Percentiles rank a stretch among this genome's conserved stretches.
Evolutionary conservation across 202 grass and related monocot species (phyloP).

Genomic region (Eragrostis tef): DNA sequence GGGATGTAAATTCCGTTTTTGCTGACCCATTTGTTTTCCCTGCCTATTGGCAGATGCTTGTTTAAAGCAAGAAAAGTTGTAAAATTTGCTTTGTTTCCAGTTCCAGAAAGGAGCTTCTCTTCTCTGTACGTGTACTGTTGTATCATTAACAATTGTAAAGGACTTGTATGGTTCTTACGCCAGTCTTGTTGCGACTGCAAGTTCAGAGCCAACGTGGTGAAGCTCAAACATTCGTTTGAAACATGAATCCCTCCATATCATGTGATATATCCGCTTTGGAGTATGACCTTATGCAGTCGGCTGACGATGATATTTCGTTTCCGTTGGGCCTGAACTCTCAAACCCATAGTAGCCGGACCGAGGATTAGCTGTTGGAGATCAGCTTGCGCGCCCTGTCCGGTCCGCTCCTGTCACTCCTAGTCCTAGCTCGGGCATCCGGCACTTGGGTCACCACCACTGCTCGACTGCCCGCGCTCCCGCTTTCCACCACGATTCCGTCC

Average conservation of each 20-base stretch:
- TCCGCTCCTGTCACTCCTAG: no score
- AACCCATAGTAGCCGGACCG: neutral
- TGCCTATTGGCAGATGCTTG: slow-evolving; percentile 43
- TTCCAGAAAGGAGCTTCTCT: neutral
- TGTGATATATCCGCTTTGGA: no score
- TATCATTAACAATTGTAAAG: neutral
- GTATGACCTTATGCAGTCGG: neutral
- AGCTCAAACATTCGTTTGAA: neutral
- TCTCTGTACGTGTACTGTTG: neutral
- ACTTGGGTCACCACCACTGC: no score
- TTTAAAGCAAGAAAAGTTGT: slow-evolving; percentile 33
- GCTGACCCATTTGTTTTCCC: slow-evolving; percentile 40
- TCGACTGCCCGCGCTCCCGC: neutral
- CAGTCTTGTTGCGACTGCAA: neutral
- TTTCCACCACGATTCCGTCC: neutral
- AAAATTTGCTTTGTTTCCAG: neutral
- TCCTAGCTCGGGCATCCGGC: no score
- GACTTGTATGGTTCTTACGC: neutral
- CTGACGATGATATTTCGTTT: no score
- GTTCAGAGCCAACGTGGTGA: neutral
- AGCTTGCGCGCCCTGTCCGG: no score
- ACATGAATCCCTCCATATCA: neutral
- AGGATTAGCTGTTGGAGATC: neutral
- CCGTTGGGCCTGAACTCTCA: no score
- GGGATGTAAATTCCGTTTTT: slow-evolving; percentile 37